These are phyloP conservation scores for Fusarium floridanum DNA, from an alignment of 2,329 filamentous ascomycete species.

Conservation along the genomic window DNA sequence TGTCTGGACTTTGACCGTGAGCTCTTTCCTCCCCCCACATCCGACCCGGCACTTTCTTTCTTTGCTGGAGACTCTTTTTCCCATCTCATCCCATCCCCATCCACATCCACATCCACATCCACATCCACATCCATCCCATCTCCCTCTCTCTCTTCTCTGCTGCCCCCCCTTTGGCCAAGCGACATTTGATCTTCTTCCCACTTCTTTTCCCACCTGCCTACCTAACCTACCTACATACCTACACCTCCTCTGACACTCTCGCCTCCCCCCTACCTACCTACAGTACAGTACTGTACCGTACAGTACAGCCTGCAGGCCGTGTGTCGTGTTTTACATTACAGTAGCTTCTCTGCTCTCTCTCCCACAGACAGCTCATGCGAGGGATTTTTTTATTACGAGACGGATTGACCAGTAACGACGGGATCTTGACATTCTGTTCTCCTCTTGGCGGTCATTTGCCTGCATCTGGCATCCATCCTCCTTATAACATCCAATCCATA, in stretches of 20 bases:
- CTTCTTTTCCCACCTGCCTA: constrained; percentile 3
- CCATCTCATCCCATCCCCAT: not conserved
- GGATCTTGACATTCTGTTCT: constrained; percentile 25
- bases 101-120: not conserved
- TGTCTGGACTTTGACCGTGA: not conserved
- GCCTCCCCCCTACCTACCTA: constrained; percentile 1
- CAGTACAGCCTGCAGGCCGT: constrained; percentile 2
- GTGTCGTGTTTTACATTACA: constrained; percentile 1
- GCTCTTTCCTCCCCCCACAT: constrained; percentile 33
- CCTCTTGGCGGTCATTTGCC: constrained; percentile 38
- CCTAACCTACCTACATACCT: not conserved
- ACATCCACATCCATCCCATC: not conserved
- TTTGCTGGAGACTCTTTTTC: constrained; percentile 26
- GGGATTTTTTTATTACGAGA: constrained; percentile 23
- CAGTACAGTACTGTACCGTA: not conserved
- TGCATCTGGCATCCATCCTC: constrained; percentile 30
- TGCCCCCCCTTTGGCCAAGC: not conserved
- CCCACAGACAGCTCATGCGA: constrained; percentile 20
- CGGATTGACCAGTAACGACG: constrained; percentile 20
- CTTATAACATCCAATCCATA: constrained; percentile 2
- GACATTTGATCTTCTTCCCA: constrained; percentile 31
- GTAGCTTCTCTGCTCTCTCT: constrained; percentile 6
- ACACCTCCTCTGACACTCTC: constrained; percentile 10
- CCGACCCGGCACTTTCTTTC: constrained; percentile 35
- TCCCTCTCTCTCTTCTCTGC: not conserved